Conservation (phyloP, 164 flowering plant genomes). For the Santalum album region DNA sequence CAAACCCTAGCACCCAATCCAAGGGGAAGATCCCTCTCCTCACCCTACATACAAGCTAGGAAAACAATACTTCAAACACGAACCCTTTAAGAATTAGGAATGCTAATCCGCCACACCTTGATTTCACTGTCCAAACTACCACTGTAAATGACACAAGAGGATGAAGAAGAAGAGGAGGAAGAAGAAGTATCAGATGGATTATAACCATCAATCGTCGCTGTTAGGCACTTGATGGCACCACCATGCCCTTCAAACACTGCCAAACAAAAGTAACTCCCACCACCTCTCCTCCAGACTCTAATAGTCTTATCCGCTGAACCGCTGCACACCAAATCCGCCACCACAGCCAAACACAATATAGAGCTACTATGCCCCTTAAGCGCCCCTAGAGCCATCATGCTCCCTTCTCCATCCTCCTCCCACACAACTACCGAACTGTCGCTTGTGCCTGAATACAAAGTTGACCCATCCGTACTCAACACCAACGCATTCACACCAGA, state of each 20-base stretch:
- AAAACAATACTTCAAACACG: neutral
- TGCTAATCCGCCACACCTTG: slow-evolving; percentile 55
- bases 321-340: slow-evolving; percentile 49
- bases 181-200: neutral
- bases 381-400: slow-evolving; percentile 45
- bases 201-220: slow-evolving; percentile 25
- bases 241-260: slow-evolving; percentile 73
- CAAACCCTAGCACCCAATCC: too few relatives aligned
- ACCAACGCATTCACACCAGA: slow-evolving; percentile 81
- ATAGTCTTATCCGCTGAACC: slow-evolving; percentile 84
- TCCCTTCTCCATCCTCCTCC: slow-evolving; percentile 31
- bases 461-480: slow-evolving; percentile 42
- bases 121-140: slow-evolving; percentile 78
- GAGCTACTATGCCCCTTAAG: slow-evolving; percentile 69
- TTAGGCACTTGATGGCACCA: slow-evolving; percentile 77
- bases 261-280: slow-evolving; percentile 38
- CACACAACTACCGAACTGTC: slow-evolving; percentile 70
- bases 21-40: too few relatives aligned
- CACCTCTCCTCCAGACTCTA: slow-evolving; percentile 63
- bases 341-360: slow-evolving; percentile 56
- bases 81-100: slow-evolving; percentile 22
- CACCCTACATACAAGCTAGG: too few relatives aligned
- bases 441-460: slow-evolving; percentile 69
- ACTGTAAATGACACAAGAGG: slow-evolving; percentile 46
- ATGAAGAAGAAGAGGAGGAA: neutral